Conservation (phyloP, 1,284 basidiomycete species). For the Taiwanofungus camphoratus region DNA sequence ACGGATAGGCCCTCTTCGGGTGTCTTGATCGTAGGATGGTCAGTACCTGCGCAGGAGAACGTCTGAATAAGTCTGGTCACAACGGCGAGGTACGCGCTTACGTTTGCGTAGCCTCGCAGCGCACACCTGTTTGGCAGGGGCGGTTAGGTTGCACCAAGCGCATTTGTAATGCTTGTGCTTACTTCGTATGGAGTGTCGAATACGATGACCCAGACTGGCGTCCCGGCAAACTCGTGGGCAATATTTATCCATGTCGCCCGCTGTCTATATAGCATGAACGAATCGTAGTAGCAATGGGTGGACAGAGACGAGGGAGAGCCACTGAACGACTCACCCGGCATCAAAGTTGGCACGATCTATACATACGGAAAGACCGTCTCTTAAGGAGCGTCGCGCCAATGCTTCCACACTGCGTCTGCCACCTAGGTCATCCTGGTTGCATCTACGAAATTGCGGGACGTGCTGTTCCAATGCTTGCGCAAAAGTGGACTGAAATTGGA, state of each 20-base stretch:
- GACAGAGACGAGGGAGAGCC: background rate
- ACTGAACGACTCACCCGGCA: constrained; percentile 39
- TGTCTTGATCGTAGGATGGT: constrained; percentile 64
- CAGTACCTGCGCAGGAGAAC: constrained; percentile 40
- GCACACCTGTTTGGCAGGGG: constrained; percentile 39
- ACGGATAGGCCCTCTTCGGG: constrained; percentile 49
- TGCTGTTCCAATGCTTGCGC: constrained; percentile 54
- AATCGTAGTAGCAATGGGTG: background rate
- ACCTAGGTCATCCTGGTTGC: constrained; percentile 66
- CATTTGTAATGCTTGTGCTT: constrained; percentile 22
- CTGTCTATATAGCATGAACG: constrained; percentile 39
- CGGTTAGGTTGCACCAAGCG: background rate
- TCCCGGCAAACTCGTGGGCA: constrained; percentile 55
- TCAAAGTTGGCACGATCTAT: constrained; percentile 73
- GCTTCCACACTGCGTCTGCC: constrained; percentile 52
- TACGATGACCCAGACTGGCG: constrained; percentile 60
- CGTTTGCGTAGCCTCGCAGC: constrained; percentile 43
- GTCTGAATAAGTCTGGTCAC: background rate
- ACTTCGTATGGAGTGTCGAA: constrained; percentile 71
- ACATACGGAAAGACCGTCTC: constrained; percentile 56
- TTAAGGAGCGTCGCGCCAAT: constrained; percentile 43
- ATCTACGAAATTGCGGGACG: constrained; percentile 54
- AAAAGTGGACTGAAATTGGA: constrained; percentile 53
- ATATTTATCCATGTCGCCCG: constrained; percentile 66
- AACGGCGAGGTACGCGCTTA: constrained; percentile 27